phyloP scores from a whole-genome alignment of 192 early-diverging fungal genomes.

The Coemansia aciculifera region DNA sequence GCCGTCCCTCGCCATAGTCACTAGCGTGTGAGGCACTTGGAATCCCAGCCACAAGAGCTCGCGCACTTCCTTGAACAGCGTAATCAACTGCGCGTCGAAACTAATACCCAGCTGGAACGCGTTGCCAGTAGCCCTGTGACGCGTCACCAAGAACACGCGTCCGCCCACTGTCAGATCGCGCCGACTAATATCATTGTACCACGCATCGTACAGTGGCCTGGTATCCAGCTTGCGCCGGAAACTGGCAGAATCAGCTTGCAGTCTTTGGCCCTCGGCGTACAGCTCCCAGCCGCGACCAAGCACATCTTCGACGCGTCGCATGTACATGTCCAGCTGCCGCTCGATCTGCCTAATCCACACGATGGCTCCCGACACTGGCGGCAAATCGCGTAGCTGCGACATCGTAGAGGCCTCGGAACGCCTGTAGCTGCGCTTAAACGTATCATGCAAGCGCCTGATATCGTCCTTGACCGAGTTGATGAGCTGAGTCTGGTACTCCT shows the following conservation, averaged over 20 bases:
- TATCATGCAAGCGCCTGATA: slow-evolving; percentile 91
- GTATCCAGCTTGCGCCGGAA: slow-evolving; percentile 97
- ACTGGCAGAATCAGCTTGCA: slow-evolving; percentile 81
- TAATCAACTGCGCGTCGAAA: slow-evolving; percentile 93
- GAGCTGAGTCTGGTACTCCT: slow-evolving; percentile 98
- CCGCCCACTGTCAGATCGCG: slow-evolving; percentile 83
- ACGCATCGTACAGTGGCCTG: slow-evolving; percentile 84
- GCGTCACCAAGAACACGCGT: slow-evolving; percentile 85
- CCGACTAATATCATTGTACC: slow-evolving; percentile 82
- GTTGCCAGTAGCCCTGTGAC: slow-evolving; percentile 73
- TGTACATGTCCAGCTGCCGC: slow-evolving; percentile 90
- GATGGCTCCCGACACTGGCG: slow-evolving; percentile 90
- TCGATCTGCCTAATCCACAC: slow-evolving; percentile 99
- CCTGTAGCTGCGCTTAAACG: slow-evolving; percentile 90
- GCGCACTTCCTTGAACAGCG: slow-evolving; percentile 98
- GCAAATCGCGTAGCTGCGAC: slow-evolving; percentile 90
- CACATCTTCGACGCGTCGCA: slow-evolving; percentile 97
- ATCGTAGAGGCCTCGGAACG: slow-evolving; percentile 86
- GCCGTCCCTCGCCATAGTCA: slow-evolving; percentile 90
- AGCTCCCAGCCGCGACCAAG: slow-evolving; percentile 96
- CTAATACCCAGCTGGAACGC: slow-evolving; percentile 82
- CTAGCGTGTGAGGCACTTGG: slow-evolving; percentile 87
- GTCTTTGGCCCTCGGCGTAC: slow-evolving; percentile 94
- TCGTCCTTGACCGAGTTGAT: slow-evolving; percentile 99
- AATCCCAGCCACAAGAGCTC: slow-evolving; percentile 96